Evolutionary conservation across 208 protist genomes (phyloP), one percentile per base, ranked within the genome.

Genomic region (Leishmania guyanensis): DNA sequence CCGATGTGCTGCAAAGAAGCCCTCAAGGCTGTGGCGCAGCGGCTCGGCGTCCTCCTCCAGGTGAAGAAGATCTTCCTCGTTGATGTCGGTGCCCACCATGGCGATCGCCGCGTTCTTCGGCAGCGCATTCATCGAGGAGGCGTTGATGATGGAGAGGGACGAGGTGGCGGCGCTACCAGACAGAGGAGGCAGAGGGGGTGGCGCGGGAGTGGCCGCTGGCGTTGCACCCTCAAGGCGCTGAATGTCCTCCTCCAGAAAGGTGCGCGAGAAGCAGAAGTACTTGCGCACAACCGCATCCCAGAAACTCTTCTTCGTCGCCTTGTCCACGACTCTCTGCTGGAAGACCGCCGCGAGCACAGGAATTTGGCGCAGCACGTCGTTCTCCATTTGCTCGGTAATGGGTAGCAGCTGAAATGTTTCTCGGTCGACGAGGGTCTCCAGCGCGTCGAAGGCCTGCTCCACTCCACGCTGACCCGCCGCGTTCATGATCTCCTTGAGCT

Each of bases 231-330:
- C 85, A 20, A 93, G 65, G 36, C 89, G 82, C 62, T 85, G 88
- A 64, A 94, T 82, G 53, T 96, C 91, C 53, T 95, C 91, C 78
- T 96, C 92, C 12, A 96, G 82, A 78, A 96, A 96, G 6, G 94
- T 96, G 43, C 91, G 86, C 5, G 94, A 89, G 64, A 96, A 95
- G 88, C 91, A 97, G 77, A 96, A 96, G 83, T 96, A 94, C 82
- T 94, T 94, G 68, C 89, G 90, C 68, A 95, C 92, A 9, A 96
- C 91, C 26, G 90, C 91, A 79, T 95, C 90, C 92, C 94, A 97
- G 69, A 97, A 96, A 48, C 43, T 80, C 53, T 80, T 78, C 72
- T 85, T 87, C 56, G 92, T 93, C 73, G 92, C 90, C 62, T 76
- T 86, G 78, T 92, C 86, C 64, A 88, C 86, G 29, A 96, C 94